These are phyloP conservation scores for Voacanga thouarsii DNA, from an alignment of 257 asterid genomes.

Conservation along the genomic window DNA sequence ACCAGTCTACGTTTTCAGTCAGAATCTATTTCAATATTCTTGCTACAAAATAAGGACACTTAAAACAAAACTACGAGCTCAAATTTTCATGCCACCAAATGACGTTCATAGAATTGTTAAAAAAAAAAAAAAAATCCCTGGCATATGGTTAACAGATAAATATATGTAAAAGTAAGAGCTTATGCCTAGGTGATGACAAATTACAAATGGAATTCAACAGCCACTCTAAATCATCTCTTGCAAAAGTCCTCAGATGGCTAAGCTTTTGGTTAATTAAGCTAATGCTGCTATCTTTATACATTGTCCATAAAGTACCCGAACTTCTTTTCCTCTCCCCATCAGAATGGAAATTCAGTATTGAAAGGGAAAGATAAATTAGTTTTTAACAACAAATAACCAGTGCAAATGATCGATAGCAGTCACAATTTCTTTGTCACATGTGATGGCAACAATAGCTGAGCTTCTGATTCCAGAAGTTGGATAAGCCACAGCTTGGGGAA, in stretches of 20 bases:
- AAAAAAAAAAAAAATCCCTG: not conserved
- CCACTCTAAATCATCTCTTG: not conserved
- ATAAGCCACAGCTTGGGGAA: slow-evolving; percentile 85
- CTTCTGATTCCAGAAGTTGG: slow-evolving; percentile 82
- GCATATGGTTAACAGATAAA: not conserved
- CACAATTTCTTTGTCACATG: slow-evolving; percentile 79
- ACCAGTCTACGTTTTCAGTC: too few species aligned
- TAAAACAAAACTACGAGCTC: not conserved
- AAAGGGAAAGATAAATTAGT: too few species aligned
- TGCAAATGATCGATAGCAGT: slow-evolving; percentile 51
- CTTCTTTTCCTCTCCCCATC: not conserved
- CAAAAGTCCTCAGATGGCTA: not conserved
- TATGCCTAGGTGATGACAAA: not conserved
- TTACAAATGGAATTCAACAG: not conserved
- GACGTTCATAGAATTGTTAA: not conserved
- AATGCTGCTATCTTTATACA: not conserved
- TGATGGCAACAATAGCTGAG: slow-evolving; percentile 68
- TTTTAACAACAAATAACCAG: not conserved
- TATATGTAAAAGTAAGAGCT: not conserved
- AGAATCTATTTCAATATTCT: not conserved
- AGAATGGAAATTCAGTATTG: not conserved
- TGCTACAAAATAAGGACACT: not conserved
- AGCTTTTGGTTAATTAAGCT: not conserved
- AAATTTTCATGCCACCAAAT: not conserved
- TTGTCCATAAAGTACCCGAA: not conserved